Conservation (phyloP, 163 green algal genomes). For the Scenedesmus sp. region DNA sequence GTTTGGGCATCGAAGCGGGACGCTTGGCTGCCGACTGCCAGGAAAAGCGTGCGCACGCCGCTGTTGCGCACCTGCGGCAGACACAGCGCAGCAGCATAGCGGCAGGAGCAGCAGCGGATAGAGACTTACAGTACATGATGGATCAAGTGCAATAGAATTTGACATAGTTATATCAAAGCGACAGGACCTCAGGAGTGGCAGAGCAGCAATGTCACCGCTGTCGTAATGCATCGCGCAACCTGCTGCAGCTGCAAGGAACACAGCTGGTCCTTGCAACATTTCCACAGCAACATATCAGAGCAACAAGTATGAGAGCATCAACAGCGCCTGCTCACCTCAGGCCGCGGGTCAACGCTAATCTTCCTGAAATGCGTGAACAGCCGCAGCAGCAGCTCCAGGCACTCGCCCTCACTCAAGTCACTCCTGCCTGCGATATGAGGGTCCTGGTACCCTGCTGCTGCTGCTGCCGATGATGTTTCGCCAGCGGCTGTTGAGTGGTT, state of each 20-base stretch:
- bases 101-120: neutral
- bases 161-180: too few species aligned
- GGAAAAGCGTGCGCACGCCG: slow-evolving; percentile 88
- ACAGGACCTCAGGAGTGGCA: too few species aligned
- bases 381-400: slow-evolving; percentile 56
- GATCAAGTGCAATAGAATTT: too few species aligned
- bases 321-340: too few species aligned
- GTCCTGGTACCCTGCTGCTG: neutral
- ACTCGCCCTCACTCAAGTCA: slow-evolving; percentile 59
- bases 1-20: slow-evolving; percentile 61
- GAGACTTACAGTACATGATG: too few species aligned
- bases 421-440: slow-evolving; percentile 40
- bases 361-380: slow-evolving; percentile 55
- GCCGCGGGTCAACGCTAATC: slow-evolving; percentile 74
- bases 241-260: too few species aligned
- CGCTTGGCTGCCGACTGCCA: slow-evolving; percentile 77
- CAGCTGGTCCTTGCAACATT: too few species aligned
- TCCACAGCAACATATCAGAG: too few species aligned
- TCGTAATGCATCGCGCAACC: too few species aligned
- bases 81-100: neutral
- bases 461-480: neutral
- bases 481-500: neutral
- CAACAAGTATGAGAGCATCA: too few species aligned
- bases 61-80: slow-evolving; percentile 84
- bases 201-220: too few species aligned